Evolutionary conservation across 179 eudicot species (phyloP).

Genomic region (Heliamphora pulchella): DNA sequence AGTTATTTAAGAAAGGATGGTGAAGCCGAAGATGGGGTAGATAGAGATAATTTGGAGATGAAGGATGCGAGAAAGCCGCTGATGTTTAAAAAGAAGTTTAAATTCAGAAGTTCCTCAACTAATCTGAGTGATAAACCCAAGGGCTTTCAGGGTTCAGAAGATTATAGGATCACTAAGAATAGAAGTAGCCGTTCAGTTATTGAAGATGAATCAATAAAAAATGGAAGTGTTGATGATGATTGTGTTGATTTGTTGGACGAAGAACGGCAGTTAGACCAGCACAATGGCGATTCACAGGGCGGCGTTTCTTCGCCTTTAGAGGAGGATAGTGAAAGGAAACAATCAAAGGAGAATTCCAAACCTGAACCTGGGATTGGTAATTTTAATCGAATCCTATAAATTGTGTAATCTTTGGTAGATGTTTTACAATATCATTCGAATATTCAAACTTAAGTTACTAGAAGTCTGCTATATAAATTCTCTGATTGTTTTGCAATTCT

Average conservation of each 20-base stretch:
- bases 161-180: conserved; percentile 13
- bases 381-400: conserved; percentile 1
- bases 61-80: conserved; percentile 28
- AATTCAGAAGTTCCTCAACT: conserved; percentile 32
- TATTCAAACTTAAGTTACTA: neutral
- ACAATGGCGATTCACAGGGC: conserved; percentile 12
- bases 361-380: conserved; percentile 25
- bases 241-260: conserved; percentile 15
- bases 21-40: conserved; percentile 20
- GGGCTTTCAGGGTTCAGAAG: conserved; percentile 43
- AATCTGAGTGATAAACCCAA: conserved; percentile 39
- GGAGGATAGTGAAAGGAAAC: conserved; percentile 24
- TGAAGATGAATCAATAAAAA: conserved; percentile 19
- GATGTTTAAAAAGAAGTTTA: conserved; percentile 49
- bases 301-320: conserved; percentile 14
- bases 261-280: conserved; percentile 13
- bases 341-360: conserved; percentile 17
- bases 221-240: conserved; percentile 17
- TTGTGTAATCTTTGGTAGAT: neutral
- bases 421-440: neutral
- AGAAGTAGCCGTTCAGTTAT: conserved; percentile 19
- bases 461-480: neutral
- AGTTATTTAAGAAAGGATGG: conserved; percentile 22
- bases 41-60: conserved; percentile 23
- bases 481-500: neutral